Evolutionary conservation across 2,329 filamentous ascomycete species (phyloP), one percentile per base, ranked within the genome.

Genomic region (Amphichorda felina): DNA sequence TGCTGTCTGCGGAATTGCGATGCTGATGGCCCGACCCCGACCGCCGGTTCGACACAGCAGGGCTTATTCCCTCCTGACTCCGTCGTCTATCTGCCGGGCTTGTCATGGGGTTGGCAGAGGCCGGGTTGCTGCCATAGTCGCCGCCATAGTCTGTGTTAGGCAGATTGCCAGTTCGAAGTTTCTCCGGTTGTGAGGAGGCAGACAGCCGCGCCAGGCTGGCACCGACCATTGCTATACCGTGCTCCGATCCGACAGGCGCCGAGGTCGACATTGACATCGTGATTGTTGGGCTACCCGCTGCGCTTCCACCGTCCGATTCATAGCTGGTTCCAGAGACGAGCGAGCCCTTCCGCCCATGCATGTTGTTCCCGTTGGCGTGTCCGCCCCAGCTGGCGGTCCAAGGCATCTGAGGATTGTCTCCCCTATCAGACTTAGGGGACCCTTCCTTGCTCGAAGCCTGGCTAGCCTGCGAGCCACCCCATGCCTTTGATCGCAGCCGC

Each of bases 401-500:
- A 9, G 69, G 68, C 13, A 63, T 68, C 14, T 50, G 55, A 3
- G 63, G 58, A 34, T 58, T 60, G 17, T 72, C 70, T 2, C 59
- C 65, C 38, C 68, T 58, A 29, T 68, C 63, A 4, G 65, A 66
- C 18, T 59, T 55, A 2, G 68, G 68, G 14, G 68, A 71, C 3
- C 66, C 67, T 33, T 69, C 68, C 5, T 60, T 56, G 26, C 66
- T 65, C 3, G 70, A 74, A 43, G 66, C 66, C 5, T 87, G 58
- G 1, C 36, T 89, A 1, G 70, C 76, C 47, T 85, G 82, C 38
- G 84, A 91, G 4, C 82, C 82, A 17, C 85, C 85, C 73, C 84
- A 94, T 0, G 86, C 80, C 34, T 73, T 78, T 9, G 74, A 79
- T 4, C 87, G 74, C 29, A 93, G 57, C 41, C 77, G 80, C 57